Conservation (phyloP, 495 filamentous ascomycete genomes). For the Penicillium turbatum region DNA sequence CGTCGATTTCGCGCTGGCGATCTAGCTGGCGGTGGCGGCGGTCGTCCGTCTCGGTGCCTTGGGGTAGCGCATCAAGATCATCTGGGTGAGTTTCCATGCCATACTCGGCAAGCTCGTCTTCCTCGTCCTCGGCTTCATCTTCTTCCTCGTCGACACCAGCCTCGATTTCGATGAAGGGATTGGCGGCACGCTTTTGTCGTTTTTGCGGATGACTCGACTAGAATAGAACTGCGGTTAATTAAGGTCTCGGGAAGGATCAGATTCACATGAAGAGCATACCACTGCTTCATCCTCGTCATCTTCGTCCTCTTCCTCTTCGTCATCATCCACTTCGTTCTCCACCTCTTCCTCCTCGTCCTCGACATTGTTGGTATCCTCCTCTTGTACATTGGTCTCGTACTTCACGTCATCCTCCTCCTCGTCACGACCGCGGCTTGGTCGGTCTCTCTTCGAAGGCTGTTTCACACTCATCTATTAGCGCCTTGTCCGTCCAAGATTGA, state of each 20-base stretch:
- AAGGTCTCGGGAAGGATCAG: constrained; percentile 12
- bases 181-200: constrained; percentile 64
- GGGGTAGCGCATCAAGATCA: constrained; percentile 76
- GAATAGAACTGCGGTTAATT: constrained; percentile 8
- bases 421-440: constrained; percentile 32
- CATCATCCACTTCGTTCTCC: constrained; percentile 31
- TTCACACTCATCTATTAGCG: constrained; percentile 17
- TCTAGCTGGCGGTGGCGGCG: constrained; percentile 92
- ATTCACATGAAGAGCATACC: constrained; percentile 21
- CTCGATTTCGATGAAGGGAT: constrained; percentile 90
- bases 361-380: constrained; percentile 42
- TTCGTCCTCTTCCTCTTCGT: constrained; percentile 44
- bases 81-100: constrained; percentile 87
- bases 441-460: constrained; percentile 43
- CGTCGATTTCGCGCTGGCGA: constrained; percentile 77
- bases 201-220: constrained; percentile 70
- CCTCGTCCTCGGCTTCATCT: constrained; percentile 86
- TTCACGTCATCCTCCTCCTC: constrained; percentile 46
- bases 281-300: constrained; percentile 25
- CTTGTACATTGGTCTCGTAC: constrained; percentile 49
- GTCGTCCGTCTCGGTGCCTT: constrained; percentile 78
- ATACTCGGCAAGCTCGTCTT: constrained; percentile 75
- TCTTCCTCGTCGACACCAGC: constrained; percentile 96
- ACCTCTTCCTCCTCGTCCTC: constrained; percentile 50
- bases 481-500: neutral